Conservation (phyloP, 441 rosid genomes). For the Euphorbia celastroides region DNA sequence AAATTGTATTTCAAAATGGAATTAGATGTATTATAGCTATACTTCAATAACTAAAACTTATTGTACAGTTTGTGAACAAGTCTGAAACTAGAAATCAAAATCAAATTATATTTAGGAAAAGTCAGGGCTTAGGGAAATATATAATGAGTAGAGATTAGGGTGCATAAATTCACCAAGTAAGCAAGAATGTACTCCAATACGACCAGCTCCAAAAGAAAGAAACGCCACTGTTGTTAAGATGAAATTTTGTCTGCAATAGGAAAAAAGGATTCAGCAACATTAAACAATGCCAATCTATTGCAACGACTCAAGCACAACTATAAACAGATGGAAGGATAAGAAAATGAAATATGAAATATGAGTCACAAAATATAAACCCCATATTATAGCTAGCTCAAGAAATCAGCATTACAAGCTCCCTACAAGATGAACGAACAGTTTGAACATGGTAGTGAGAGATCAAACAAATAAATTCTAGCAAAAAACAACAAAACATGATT, state of each 20-base stretch:
- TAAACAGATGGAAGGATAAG: neutral
- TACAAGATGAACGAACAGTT: neutral
- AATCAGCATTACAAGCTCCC: neutral
- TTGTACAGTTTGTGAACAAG: neutral
- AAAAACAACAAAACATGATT: neutral
- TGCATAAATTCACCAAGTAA: slow-evolving; percentile 56
- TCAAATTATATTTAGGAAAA: neutral
- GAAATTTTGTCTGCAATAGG: slow-evolving; percentile 51
- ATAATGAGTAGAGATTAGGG: neutral
- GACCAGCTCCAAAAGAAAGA: slow-evolving; percentile 98
- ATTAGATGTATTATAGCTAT: neutral
- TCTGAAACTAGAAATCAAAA: neutral
- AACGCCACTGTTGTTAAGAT: slow-evolving; percentile 57
- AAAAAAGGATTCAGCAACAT: neutral
- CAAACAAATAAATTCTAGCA: neutral
- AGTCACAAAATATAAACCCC: neutral
- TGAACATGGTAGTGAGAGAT: neutral
- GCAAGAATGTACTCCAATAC: slow-evolving; percentile 98
- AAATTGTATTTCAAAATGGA: neutral
- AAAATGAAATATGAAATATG: neutral
- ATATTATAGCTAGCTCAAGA: neutral
- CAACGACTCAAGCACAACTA: neutral
- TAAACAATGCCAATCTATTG: neutral
- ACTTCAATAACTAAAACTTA: neutral
- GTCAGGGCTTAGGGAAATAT: neutral